Evolutionary conservation across 169 alveolate genomes (phyloP).

Genomic region (Cryptosporidium canis): DNA sequence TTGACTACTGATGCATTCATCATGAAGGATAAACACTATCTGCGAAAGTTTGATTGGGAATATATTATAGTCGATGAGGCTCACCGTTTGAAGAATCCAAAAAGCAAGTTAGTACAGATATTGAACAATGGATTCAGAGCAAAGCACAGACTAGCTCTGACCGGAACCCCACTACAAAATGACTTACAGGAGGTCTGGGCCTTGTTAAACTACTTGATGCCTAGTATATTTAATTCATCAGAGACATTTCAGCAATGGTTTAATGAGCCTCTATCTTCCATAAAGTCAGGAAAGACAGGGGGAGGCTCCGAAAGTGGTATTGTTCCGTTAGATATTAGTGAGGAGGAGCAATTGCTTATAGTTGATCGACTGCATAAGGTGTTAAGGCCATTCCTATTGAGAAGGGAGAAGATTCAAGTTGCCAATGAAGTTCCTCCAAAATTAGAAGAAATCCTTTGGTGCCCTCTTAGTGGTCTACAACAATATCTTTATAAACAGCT

Average conservation of each 20-base stretch:
- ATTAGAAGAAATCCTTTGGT: slow-evolving; percentile 88
- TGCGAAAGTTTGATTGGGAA: slow-evolving; percentile 91
- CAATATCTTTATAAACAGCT: slow-evolving; percentile 86
- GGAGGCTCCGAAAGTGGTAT: slow-evolving; percentile 84
- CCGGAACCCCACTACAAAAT: slow-evolving; percentile 92
- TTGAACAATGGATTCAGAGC: slow-evolving; percentile 77
- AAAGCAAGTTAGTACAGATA: slow-evolving; percentile 85
- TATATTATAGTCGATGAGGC: slow-evolving; percentile 95
- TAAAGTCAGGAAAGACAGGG: slow-evolving; percentile 75
- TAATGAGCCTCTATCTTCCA: slow-evolving; percentile 82
- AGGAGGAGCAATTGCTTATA: slow-evolving; percentile 89
- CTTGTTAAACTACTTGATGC: slow-evolving; percentile 86
- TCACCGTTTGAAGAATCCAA: slow-evolving; percentile 93
- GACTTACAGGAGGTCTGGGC: slow-evolving; percentile 92
- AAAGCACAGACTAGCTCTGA: slow-evolving; percentile 88
- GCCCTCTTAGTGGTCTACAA: slow-evolving; percentile 88
- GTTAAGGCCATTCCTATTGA: slow-evolving; percentile 90
- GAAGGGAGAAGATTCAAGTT: slow-evolving; percentile 94
- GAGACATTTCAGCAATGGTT: slow-evolving; percentile 93
- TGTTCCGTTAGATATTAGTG: slow-evolving; percentile 84
- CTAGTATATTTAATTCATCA: slow-evolving; percentile 88
- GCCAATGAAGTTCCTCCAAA: slow-evolving; percentile 92
- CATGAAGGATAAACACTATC: slow-evolving; percentile 78
- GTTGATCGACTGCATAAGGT: slow-evolving; percentile 91
- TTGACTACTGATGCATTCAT: slow-evolving; percentile 79